These are phyloP conservation scores for Coniosporium tulheliwenetii DNA, from an alignment of 2,329 filamentous ascomycete genomes.

Conservation along the genomic window DNA sequence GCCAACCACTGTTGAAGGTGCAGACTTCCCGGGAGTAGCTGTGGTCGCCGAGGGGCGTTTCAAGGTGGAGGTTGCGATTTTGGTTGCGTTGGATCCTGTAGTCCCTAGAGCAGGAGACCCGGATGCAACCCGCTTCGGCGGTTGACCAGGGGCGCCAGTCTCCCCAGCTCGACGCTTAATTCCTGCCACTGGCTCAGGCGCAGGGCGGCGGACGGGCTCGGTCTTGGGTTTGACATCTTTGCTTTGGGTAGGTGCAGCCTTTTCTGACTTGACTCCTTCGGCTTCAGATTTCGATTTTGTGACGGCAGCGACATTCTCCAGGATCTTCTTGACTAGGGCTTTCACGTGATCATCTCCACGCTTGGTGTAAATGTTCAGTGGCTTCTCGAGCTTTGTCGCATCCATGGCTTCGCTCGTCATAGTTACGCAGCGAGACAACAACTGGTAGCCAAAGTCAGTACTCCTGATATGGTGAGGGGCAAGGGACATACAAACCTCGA, in stretches of 20 bases:
- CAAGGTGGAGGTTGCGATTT: no score
- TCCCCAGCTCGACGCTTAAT: slow-evolving; percentile 15
- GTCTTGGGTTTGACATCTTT: slow-evolving; percentile 7
- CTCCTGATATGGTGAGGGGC: slow-evolving; percentile 24
- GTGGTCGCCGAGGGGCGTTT: no score
- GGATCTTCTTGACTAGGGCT: slow-evolving; percentile 42
- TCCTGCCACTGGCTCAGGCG: slow-evolving; percentile 12
- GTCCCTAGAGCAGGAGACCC: background rate
- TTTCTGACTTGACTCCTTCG: slow-evolving; percentile 21
- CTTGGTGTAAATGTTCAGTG: slow-evolving; percentile 47
- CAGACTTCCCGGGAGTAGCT: no score
- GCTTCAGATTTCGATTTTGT: slow-evolving; percentile 7
- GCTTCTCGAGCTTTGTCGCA: slow-evolving; percentile 49
- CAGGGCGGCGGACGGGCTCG: slow-evolving; percentile 2
- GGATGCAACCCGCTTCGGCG: slow-evolving; percentile 18
- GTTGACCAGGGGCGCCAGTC: slow-evolving; percentile 5
- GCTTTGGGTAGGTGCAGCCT: slow-evolving; percentile 25
- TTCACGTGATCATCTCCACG: slow-evolving; percentile 51
- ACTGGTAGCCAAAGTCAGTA: slow-evolving; percentile 37
- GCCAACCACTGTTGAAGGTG: no score
- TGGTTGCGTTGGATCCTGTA: no score
- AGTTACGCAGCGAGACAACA: slow-evolving; percentile 48
- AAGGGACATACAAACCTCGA: slow-evolving; percentile 15
- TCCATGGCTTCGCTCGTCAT: slow-evolving; percentile 43
- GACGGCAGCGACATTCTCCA: slow-evolving; percentile 18